phyloP scores from a whole-genome alignment of 108 stramenopile genomes.

The Pseudonitzschia multistriata region DNA sequence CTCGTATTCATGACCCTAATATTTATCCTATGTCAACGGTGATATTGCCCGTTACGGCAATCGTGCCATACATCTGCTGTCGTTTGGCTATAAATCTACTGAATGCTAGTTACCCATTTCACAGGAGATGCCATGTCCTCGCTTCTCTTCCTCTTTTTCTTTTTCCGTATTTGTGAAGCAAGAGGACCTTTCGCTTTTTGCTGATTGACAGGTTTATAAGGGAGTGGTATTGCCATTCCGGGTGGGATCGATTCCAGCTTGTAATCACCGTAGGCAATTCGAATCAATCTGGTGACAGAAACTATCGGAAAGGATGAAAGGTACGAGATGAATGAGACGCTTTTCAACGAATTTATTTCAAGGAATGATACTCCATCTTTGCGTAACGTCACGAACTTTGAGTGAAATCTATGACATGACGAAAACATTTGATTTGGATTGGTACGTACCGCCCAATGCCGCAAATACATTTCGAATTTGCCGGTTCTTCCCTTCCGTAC shows the following conservation, averaged over 20 bases:
- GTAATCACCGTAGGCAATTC: constrained; percentile 75
- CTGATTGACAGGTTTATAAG: constrained; percentile 40
- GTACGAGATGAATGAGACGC: not conserved
- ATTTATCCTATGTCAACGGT: no score
- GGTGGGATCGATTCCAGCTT: constrained; percentile 77
- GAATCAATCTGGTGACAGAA: constrained; percentile 73
- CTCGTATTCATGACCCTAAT: no score
- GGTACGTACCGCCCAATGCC: constrained; percentile 52
- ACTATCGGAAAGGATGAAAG: no score
- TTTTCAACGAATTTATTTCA: not conserved
- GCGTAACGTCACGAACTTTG: not conserved
- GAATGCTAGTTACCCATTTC: constrained; percentile 13
- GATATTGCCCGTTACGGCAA: no score
- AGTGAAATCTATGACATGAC: no score
- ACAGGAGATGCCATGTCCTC: not conserved
- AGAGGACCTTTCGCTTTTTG: constrained; percentile 35
- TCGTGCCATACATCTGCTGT: no score
- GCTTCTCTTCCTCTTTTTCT: not conserved
- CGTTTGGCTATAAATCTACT: no score
- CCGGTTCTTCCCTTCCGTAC: constrained; percentile 65
- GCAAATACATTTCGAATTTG: constrained; percentile 71
- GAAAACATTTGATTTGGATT: no score
- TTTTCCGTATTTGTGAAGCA: not conserved
- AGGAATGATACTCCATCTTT: constrained; percentile 5
- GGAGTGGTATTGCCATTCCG: constrained; percentile 68